Conservation (phyloP, 495 filamentous ascomycete genomes). For the Schizothecium vesticola region DNA sequence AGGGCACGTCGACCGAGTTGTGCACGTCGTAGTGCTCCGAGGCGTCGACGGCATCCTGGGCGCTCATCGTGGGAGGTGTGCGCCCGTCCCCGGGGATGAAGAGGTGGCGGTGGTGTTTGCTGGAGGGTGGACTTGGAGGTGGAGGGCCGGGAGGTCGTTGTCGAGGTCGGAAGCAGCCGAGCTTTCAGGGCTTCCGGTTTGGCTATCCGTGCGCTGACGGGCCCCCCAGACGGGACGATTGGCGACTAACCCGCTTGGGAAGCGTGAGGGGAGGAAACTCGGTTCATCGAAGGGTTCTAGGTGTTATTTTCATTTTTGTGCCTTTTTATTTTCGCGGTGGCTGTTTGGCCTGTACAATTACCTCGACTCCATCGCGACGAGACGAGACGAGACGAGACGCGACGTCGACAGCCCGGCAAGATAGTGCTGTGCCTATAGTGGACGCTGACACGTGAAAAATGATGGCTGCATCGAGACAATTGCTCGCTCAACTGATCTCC, state of each 20-base stretch:
- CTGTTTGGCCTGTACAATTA: not conserved
- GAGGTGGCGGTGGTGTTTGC: not conserved
- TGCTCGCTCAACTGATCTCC: not conserved
- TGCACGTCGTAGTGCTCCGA: conserved; percentile 73
- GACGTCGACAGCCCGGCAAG: not conserved
- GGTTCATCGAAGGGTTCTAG: not conserved
- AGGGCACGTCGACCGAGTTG: conserved; percentile 64
- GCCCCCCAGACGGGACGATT: too few species aligned
- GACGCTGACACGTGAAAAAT: not conserved
- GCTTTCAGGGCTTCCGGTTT: not conserved
- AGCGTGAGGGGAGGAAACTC: not conserved
- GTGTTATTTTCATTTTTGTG: too few species aligned
- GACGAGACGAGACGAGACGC: not conserved
- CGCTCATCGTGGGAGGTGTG: conserved; percentile 23
- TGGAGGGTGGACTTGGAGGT: not conserved
- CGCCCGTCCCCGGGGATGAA: not conserved
- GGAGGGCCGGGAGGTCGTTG: not conserved
- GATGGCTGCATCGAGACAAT: not conserved
- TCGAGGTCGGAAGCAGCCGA: not conserved
- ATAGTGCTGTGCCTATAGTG: too few species aligned
- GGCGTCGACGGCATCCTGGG: conserved; percentile 78
- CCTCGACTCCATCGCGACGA: too few species aligned
- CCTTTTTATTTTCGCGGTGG: not conserved
- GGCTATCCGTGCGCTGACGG: not conserved
- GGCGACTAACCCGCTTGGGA: not conserved